Conservation (phyloP, 2,329 filamentous ascomycete species). For the Fusarium oxysporum region DNA sequence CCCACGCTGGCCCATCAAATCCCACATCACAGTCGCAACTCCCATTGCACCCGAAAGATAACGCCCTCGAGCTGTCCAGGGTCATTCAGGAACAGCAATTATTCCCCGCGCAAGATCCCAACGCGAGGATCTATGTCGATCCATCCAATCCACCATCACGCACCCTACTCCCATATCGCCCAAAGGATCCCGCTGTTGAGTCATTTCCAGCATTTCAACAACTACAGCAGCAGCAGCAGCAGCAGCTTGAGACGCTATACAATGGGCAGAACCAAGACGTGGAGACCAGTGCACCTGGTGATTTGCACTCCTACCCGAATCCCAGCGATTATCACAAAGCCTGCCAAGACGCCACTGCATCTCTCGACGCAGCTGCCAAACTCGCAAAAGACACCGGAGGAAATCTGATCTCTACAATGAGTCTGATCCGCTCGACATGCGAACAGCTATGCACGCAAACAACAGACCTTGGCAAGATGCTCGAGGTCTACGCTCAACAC, state of each 20-base stretch:
- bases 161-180: background rate
- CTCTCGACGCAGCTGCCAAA: background rate
- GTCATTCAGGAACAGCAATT: fast-evolving
- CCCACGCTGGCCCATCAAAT: background rate
- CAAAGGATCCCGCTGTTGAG: background rate
- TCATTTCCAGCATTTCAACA: background rate
- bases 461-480: conserved; percentile 34
- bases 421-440: conserved; percentile 25
- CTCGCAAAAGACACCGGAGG: conserved; percentile 15
- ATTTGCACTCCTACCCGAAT: background rate
- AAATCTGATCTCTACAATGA: conserved; percentile 29
- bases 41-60: background rate
- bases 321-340: conserved; percentile 23
- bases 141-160: background rate
- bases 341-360: background rate
- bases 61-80: background rate
- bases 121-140: too few relatives aligned
- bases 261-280: background rate
- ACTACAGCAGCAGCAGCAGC: too few relatives aligned
- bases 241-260: background rate
- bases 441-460: conserved; percentile 10
- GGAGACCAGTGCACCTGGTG: too few relatives aligned
- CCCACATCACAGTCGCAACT: background rate
- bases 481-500: conserved; percentile 19
- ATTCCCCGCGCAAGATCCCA: background rate